A percentile compares a stretch with the other conserved stretches of the same genome.
Conservation (phyloP, 352 stramenopile genomes). For the Stramenopiles sp. region DNA sequence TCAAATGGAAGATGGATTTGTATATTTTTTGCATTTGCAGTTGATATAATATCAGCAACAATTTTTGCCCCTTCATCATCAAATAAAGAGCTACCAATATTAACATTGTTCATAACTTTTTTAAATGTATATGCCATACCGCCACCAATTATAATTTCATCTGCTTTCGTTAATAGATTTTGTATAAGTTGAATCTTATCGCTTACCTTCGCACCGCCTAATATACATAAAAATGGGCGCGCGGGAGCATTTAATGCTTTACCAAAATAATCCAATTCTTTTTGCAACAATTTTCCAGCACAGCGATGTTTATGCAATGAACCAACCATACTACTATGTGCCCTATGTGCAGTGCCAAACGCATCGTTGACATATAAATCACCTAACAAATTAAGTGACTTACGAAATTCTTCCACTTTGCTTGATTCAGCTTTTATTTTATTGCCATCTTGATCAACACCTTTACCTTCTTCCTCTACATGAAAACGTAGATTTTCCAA, state of each 20-base stretch:
- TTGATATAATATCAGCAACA: constrained; percentile 75
- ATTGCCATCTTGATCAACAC: constrained; percentile 44
- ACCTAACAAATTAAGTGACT: constrained; percentile 60
- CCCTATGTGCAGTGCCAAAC: constrained; percentile 95
- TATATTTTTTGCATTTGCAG: constrained; percentile 89
- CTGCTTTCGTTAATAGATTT: constrained; percentile 95
- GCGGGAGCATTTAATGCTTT: constrained; percentile 91
- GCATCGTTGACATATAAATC: constrained; percentile 98
- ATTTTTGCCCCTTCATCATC: constrained; percentile 81
- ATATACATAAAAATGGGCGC: constrained; percentile 87
- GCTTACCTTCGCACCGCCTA: constrained; percentile 96
- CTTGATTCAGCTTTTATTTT: constrained; percentile 75
- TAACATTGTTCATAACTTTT: constrained; percentile 85
- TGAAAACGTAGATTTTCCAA: constrained; percentile 99
- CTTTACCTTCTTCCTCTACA: constrained; percentile 75
- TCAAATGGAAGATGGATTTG: constrained; percentile 89
- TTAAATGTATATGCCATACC: constrained; percentile 99
- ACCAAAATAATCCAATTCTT: constrained; percentile 98
- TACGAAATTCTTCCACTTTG: constrained; percentile 44
- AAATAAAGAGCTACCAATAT: constrained; percentile 80
- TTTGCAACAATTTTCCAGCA: constrained; percentile 91
- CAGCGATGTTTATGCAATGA: constrained; percentile 76
- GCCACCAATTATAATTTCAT: constrained; percentile 94
- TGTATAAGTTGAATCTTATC: constrained; percentile 99
- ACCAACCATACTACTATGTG: constrained; percentile 92